These are phyloP conservation scores for Crataegus laevigata DNA, from an alignment of 306 rosid genomes.

Conservation along the genomic window DNA sequence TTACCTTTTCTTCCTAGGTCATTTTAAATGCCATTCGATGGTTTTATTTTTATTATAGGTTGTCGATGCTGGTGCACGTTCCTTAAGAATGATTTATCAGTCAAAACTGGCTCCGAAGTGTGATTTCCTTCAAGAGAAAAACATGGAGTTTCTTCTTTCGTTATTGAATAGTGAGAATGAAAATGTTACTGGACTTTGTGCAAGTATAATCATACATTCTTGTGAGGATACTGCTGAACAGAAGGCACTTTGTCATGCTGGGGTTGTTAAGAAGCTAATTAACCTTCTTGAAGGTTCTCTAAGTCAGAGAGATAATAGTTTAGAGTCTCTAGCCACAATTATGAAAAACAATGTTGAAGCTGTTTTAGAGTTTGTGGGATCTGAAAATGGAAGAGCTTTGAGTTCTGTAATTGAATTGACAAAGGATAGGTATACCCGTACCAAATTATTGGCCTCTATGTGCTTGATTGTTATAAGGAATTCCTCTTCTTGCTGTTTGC, in stretches of 20 bases:
- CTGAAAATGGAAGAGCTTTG: slow-evolving; percentile 54
- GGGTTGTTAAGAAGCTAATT: slow-evolving; percentile 59
- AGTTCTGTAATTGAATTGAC: slow-evolving; percentile 63
- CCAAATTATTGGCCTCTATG: slow-evolving; percentile 71
- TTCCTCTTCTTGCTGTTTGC: slow-evolving; percentile 60
- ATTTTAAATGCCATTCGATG: slow-evolving; percentile 1
- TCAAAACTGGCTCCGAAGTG: slow-evolving; percentile 85
- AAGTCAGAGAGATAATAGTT: slow-evolving; percentile 83
- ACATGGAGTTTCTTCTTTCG: slow-evolving; percentile 63
- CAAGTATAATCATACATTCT: slow-evolving; percentile 79
- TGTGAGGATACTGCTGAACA: slow-evolving; percentile 61
- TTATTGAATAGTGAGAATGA: slow-evolving; percentile 73
- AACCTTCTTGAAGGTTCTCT: slow-evolving; percentile 74
- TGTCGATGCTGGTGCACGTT: slow-evolving; percentile 86
- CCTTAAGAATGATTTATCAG: slow-evolving; percentile 83
- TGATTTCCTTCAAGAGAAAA: slow-evolving; percentile 53
- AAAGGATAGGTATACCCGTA: slow-evolving; percentile 64
- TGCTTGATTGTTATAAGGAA: slow-evolving; percentile 82
- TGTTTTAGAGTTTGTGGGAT: slow-evolving; percentile 57
- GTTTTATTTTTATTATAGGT: slow-evolving; percentile 39
- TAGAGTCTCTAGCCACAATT: slow-evolving; percentile 71
- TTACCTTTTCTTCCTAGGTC: background rate
- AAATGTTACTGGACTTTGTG: slow-evolving; percentile 82
- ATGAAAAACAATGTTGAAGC: slow-evolving; percentile 55
- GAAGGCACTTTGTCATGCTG: slow-evolving; percentile 49